Conservation (phyloP, 495 filamentous ascomycete genomes). For the Aspergillus coremiiformis region DNA sequence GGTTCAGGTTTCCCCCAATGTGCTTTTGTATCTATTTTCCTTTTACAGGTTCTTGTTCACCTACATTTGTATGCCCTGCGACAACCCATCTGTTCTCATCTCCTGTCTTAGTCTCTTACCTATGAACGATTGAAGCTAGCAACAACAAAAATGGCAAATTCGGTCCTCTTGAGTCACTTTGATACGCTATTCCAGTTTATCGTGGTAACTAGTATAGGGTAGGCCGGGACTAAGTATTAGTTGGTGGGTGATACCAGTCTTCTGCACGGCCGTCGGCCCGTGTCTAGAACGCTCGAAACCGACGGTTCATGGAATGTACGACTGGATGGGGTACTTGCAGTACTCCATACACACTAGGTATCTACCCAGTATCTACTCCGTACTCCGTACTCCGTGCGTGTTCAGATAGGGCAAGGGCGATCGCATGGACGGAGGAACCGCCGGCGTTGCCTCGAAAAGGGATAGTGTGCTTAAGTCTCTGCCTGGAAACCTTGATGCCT, state of each 20-base stretch:
- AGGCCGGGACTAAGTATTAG: too few species aligned
- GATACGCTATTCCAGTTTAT: not conserved
- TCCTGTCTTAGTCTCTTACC: conserved; percentile 6
- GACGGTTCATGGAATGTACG: too few species aligned
- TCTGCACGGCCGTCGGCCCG: too few species aligned
- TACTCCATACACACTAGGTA: too few species aligned
- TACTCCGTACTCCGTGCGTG: too few species aligned
- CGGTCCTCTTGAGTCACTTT: not conserved
- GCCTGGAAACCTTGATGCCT: conserved; percentile 9
- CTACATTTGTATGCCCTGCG: conserved; percentile 4
- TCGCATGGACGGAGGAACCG: too few species aligned
- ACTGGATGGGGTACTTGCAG: too few species aligned
- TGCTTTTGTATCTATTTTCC: not conserved
- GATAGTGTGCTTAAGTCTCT: too few species aligned
- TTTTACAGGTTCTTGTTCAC: not conserved
- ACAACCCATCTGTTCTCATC: conserved; percentile 8
- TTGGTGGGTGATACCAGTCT: too few species aligned
- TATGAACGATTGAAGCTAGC: not conserved
- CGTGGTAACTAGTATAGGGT: not conserved
- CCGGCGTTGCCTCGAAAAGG: not conserved
- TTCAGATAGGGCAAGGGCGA: too few species aligned
- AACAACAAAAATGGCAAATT: not conserved
- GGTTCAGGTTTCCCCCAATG: not conserved
- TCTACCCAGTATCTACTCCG: too few species aligned
- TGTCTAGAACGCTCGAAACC: too few species aligned